A percentile compares a stretch with the other conserved stretches of the same genome.
These are phyloP conservation scores for Cladosporium velox DNA, from an alignment of 2,329 filamentous ascomycete species.

Conservation along the genomic window DNA sequence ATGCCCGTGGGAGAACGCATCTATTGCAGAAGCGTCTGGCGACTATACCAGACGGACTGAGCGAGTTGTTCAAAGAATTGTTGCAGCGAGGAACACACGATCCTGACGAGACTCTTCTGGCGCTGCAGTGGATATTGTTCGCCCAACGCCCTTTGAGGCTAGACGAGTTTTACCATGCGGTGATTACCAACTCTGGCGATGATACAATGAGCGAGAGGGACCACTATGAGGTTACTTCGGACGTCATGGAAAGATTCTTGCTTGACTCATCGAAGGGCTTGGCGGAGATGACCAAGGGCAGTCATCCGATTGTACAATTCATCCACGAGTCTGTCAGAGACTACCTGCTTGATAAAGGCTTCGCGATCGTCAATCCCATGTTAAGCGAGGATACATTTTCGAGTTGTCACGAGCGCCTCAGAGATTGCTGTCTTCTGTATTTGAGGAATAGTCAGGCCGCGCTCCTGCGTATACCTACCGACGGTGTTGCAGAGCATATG, in stretches of 20 bases:
- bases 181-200: background rate
- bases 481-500: background rate
- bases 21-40: conserved; percentile 38
- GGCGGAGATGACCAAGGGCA: conserved; percentile 44
- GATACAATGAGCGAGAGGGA: conserved; percentile 48
- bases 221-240: conserved; percentile 52
- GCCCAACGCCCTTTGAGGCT: conserved; percentile 47
- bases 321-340: conserved; percentile 57
- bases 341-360: conserved; percentile 45
- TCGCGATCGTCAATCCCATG: conserved; percentile 34
- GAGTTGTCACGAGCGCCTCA: conserved; percentile 26
- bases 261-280: conserved; percentile 54
- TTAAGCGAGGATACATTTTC: background rate
- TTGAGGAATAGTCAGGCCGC: background rate
- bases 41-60: conserved; percentile 46
- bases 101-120: conserved; percentile 46
- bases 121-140: conserved; percentile 58
- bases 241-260: conserved; percentile 42
- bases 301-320: conserved; percentile 49
- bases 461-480: background rate
- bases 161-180: conserved; percentile 47
- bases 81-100: conserved; percentile 49
- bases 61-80: conserved; percentile 55
- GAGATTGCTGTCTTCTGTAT: conserved; percentile 20
- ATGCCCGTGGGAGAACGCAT: conserved; percentile 34